Evolutionary conservation across 176 grass and related monocot genomes (phyloP), one percentile per base, ranked within the genome.

Genomic region (Phoenix roebelenii): DNA sequence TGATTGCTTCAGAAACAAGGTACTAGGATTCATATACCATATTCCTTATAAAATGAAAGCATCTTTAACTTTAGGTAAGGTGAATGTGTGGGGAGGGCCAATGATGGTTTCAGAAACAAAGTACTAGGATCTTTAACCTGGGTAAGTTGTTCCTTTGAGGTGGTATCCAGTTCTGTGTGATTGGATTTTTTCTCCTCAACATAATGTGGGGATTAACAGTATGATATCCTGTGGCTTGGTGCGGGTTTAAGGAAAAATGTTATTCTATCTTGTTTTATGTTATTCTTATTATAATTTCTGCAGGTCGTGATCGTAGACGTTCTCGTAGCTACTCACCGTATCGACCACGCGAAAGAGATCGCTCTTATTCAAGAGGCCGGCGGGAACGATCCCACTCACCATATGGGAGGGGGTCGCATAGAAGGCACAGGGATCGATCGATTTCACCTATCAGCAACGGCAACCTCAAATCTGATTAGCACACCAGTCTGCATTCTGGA

Each of bases 251-350:
- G 30, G 25, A 9, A n/a, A 39, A 18, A 39, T 29, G 35, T 44
- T 12, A 30, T 6, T 30, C 12, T 26, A 18, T 26, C 25, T 29
- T 1, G 28, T 30, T 30, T 30, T 39, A 7, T 25, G 25, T 39
- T 32, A 39, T n/a, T 25, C 16, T 39, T 32, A 39, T n/a, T 30
- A 39, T 60, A 9, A n/a, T 23, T 32, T 30, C 51, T 72, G 79
- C 57, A 65, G 79, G 67, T 24, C 72, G 49, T 56, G 50, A 51
- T 50, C 61, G 61, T 14, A 77, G 62, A 67, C 74, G 67, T 50
- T 55, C 83, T 58, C 91, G 76, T 59, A 72, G 90, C 58, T 76
- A 75, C 60, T 86, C 86, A 26, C 82, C 72, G 3, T 80, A 77
- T 3, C 76, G 61, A 18, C 69, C 69, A 20, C 76, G 89, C 32